Percentiles rank a stretch among this genome's conserved stretches.
Evolutionary conservation across 2,329 filamentous ascomycete genomes (phyloP).

Genomic region (Microdochium nivale): DNA sequence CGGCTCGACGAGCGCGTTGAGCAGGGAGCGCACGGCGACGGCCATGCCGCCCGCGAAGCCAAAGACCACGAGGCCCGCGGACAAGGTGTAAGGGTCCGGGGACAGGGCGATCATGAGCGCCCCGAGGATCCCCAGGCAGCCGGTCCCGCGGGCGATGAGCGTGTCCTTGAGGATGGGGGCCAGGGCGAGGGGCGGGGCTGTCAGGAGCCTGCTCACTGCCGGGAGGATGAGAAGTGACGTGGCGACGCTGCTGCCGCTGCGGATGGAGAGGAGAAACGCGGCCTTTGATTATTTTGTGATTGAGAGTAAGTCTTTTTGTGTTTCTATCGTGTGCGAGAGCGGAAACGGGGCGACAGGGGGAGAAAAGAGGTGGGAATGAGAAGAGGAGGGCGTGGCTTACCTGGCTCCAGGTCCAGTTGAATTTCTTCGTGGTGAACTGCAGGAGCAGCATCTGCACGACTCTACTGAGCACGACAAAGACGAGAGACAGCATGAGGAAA

Average conservation of each 20-base stretch:
- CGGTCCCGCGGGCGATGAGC: slow-evolving; percentile 25
- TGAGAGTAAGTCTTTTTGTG: neutral
- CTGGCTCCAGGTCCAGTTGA: slow-evolving; percentile 35
- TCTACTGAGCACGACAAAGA: slow-evolving; percentile 18
- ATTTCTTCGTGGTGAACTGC: slow-evolving; percentile 46
- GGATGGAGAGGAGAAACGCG: slow-evolving; percentile 29
- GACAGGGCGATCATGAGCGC: slow-evolving; percentile 28
- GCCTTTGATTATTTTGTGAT: slow-evolving; percentile 20
- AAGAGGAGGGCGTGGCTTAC: slow-evolving; percentile 12
- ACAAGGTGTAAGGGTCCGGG: neutral
- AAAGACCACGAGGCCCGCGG: slow-evolving; percentile 8
- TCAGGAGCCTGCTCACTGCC: slow-evolving; percentile 19
- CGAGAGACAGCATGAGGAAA: slow-evolving; percentile 4
- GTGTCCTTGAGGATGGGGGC: slow-evolving; percentile 29
- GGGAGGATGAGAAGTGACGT: slow-evolving; percentile 31
- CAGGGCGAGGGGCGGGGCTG: slow-evolving; percentile 18
- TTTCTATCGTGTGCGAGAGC: neutral
- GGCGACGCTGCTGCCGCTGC: slow-evolving; percentile 25
- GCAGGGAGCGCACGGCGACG: slow-evolving; percentile 8
- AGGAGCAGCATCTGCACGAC: slow-evolving; percentile 29
- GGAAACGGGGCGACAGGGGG: neutral
- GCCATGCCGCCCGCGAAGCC: slow-evolving; percentile 11
- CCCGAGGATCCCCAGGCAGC: slow-evolving; percentile 20
- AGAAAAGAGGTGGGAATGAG: neutral
- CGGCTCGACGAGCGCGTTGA: neutral